Evolutionary conservation across 805 yeast genomes (phyloP).

Genomic region (Candida golubevii): DNA sequence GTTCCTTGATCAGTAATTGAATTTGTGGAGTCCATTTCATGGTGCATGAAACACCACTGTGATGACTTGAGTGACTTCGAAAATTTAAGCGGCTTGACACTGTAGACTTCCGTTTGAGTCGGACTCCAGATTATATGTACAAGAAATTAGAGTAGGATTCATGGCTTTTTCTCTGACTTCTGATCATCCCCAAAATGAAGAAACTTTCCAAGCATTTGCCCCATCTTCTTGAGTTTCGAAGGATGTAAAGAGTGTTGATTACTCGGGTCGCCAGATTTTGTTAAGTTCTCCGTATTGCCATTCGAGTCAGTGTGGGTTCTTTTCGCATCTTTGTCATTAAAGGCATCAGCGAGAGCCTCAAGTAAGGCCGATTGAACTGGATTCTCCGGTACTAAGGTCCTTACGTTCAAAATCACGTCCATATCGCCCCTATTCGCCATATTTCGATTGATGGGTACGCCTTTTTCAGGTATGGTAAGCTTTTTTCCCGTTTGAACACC

Average conservation of each 20-base stretch:
- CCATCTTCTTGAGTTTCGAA: slow-evolving; percentile 51
- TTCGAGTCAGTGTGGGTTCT: slow-evolving; percentile 50
- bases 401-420: slow-evolving; percentile 68
- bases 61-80: no score
- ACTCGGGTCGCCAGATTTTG: slow-evolving; percentile 17
- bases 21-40: no score
- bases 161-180: not conserved
- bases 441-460: slow-evolving; percentile 65
- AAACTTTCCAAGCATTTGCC: slow-evolving; percentile 53
- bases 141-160: no score
- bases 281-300: slow-evolving; percentile 26
- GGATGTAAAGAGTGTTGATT: slow-evolving; percentile 43
- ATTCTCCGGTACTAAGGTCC: slow-evolving; percentile 68
- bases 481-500: slow-evolving; percentile 79
- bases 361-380: slow-evolving; percentile 84
- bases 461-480: slow-evolving; percentile 77
- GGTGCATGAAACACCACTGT: no score
- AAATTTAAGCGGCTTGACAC: no score
- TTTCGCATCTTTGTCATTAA: slow-evolving; percentile 75
- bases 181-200: slow-evolving; percentile 42
- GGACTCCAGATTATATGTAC: no score
- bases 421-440: slow-evolving; percentile 69
- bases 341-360: slow-evolving; percentile 92
- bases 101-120: no score
- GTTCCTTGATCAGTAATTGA: no score